These are phyloP conservation scores for Aspergillus sp. DNA, from an alignment of 2,329 filamentous ascomycete genomes.

Conservation along the genomic window DNA sequence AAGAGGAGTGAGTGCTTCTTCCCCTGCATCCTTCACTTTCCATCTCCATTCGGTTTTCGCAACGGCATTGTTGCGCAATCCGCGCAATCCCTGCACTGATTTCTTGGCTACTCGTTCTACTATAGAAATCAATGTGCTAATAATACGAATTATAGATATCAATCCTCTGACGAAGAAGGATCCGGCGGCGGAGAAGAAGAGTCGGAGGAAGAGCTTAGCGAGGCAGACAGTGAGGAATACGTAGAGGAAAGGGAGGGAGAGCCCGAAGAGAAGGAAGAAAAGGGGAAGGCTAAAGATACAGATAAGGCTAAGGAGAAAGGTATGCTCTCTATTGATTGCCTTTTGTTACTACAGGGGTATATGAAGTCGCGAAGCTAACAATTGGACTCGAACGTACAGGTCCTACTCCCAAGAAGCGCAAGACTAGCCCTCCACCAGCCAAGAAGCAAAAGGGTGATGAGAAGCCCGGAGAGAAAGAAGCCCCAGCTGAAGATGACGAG, in stretches of 20 bases:
- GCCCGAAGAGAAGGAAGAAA: constrained; percentile 12
- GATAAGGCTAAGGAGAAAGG: background rate
- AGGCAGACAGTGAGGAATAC: constrained; percentile 23
- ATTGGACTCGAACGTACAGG: background rate
- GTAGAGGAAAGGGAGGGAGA: constrained; percentile 20
- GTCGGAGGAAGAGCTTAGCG: constrained; percentile 16
- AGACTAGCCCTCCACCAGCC: constrained; percentile 18
- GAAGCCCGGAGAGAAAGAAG: constrained; percentile 5
- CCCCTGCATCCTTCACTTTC: background rate
- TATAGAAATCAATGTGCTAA: background rate
- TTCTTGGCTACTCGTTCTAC: background rate
- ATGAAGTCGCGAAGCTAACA: background rate
- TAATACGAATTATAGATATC: constrained; percentile 22
- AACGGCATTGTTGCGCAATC: background rate
- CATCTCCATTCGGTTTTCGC: background rate
- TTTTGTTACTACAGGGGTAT: constrained; percentile 8
- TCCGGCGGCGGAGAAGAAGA: constrained; percentile 16
- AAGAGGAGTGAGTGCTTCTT: constrained; percentile 38
- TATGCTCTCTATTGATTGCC: no score
- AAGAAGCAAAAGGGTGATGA: constrained; percentile 25
- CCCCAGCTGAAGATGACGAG: constrained; percentile 11
- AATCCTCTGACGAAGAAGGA: constrained; percentile 22
- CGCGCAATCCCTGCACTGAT: background rate
- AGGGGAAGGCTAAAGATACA: constrained; percentile 1
- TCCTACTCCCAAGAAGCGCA: constrained; percentile 1